phyloP scores from a whole-genome alignment of 139 green algal genomes.

The Picochlorum costavermella region DNA sequence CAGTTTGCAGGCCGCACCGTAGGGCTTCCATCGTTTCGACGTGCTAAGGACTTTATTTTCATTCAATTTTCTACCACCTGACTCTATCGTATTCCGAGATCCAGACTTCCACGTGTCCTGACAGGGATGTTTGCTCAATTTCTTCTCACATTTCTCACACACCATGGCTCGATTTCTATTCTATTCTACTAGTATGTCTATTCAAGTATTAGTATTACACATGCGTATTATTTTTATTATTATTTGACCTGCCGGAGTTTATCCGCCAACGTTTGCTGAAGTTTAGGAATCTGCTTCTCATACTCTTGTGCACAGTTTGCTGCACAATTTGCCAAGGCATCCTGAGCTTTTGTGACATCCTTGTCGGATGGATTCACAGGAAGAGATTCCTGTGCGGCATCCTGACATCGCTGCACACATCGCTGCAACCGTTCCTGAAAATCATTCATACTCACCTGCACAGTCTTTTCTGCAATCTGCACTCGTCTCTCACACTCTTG shows the following conservation, averaged over 20 bases:
- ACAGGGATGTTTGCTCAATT: constrained; percentile 46
- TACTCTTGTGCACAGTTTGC: constrained; percentile 40
- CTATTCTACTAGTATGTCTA: no score
- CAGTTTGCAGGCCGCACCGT: constrained; percentile 49
- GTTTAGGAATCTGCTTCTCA: constrained; percentile 25
- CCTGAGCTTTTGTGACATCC: constrained; percentile 32
- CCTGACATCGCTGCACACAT: constrained; percentile 28
- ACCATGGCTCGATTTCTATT: no score
- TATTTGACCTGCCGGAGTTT: constrained; percentile 8
- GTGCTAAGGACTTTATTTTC: constrained; percentile 69
- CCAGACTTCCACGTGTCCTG: constrained; percentile 66
- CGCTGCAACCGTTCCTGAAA: constrained; percentile 34
- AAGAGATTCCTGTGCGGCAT: constrained; percentile 29
- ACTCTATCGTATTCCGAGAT: constrained; percentile 33
- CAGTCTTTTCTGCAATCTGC: constrained; percentile 11
- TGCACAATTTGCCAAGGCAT: constrained; percentile 22
- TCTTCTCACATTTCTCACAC: constrained; percentile 37
- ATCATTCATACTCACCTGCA: constrained; percentile 17
- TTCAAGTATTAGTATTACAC: no score
- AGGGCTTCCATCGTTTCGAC: constrained; percentile 46
- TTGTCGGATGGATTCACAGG: constrained; percentile 22
- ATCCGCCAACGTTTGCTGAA: constrained; percentile 12
- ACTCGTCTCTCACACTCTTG: constrained; percentile 20
- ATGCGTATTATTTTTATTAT: no score
- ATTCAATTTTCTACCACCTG: constrained; percentile 54